Evolutionary conservation across 805 yeast species (phyloP).

Genomic region (Cyberlindnera mississippiensis): DNA sequence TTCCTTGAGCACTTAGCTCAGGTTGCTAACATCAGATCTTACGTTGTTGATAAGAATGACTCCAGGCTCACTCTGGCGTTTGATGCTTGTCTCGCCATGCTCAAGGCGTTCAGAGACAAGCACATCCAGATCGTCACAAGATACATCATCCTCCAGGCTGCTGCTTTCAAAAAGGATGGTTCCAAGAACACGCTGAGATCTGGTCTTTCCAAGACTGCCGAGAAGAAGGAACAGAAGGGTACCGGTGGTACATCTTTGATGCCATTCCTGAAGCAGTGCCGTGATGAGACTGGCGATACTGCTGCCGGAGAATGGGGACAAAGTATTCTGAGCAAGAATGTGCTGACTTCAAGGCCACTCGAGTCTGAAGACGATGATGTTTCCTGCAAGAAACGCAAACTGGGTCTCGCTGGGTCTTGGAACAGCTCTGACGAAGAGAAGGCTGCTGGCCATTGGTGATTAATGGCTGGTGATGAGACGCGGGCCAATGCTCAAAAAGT

Average conservation of each 20-base stretch:
- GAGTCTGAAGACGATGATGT: conserved; percentile 7
- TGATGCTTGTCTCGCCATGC: conserved; percentile 87
- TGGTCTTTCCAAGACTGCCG: conserved; percentile 49
- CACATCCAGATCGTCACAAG: conserved; percentile 92
- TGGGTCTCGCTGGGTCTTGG: conserved; percentile 35
- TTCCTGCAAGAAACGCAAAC: conserved; percentile 24
- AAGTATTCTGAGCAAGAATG: conserved; percentile 57
- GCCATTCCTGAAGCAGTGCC: conserved; percentile 90
- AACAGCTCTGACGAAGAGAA: conserved; percentile 21
- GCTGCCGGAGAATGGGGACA: conserved; percentile 94
- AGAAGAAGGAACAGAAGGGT: conserved; percentile 61
- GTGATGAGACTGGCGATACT: conserved; percentile 92
- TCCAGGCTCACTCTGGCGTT: conserved; percentile 66
- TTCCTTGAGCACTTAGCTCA: conserved; percentile 61
- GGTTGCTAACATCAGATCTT: conserved; percentile 59
- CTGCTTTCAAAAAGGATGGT: conserved; percentile 47
- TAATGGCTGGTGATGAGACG: not conserved
- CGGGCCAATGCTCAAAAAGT: too few species aligned
- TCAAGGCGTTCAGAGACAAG: conserved; percentile 84
- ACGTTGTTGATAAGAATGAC: conserved; percentile 45
- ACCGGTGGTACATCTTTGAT: conserved; percentile 93
- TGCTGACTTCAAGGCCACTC: conserved; percentile 26
- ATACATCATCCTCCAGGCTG: conserved; percentile 78
- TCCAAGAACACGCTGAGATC: conserved; percentile 58
- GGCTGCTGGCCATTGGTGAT: conserved; percentile 33